Base-by-base conservation (phyloP, 306 rosid species). In the Corylus avellana region DNA sequence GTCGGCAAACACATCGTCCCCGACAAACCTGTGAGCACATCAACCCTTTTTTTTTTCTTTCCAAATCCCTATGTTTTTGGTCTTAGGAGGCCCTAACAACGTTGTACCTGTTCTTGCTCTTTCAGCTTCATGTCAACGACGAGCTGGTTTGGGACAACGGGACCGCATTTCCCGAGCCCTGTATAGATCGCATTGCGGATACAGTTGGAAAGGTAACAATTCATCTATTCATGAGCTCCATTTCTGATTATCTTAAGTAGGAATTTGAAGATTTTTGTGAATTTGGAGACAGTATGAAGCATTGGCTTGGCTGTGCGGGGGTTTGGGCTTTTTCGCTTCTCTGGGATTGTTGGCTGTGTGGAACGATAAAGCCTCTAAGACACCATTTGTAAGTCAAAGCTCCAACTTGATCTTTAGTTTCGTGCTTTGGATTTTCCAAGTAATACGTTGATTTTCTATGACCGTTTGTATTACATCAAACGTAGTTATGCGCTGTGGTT, bases 101-200 rank as follows among this genome's bases (percentile, higher is more conserved):
- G 29, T 4, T 27, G 1, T 73, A 20, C 59, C 86, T 56, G 16
- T 17, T 16, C 29, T 16, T 49, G 76, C 66, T 72, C 8, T 83
- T 79, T 80, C 91, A 93, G 97, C 91, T 94, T 70, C 83, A 74
- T 16, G 86, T 82, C 35, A 91, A 96, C 71, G 98, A 96, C 4
- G 98, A 96, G 81, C 88, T 93, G 77, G n/a, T 83, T 75, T 96
- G 98, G 97, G 99, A 96, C 84, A 93, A 96, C 35, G 98, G 99
- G 39, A 96, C 97, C 67, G 25, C 92, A 53, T 91, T 85, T 81
- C 99, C 99, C 12, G 98, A 96, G 81, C 99, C 99, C 55, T 96
- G 98, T 58, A 90, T 93, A 10, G 98, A 96, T 90, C 98, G 99
- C 25, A 93, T 93, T 75, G 98, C 99, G 16, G 97, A 96, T 70